Evolutionary conservation across 345 rosid species (phyloP), one percentile per base, ranked within the genome.

Genomic region (Populus nigra): DNA sequence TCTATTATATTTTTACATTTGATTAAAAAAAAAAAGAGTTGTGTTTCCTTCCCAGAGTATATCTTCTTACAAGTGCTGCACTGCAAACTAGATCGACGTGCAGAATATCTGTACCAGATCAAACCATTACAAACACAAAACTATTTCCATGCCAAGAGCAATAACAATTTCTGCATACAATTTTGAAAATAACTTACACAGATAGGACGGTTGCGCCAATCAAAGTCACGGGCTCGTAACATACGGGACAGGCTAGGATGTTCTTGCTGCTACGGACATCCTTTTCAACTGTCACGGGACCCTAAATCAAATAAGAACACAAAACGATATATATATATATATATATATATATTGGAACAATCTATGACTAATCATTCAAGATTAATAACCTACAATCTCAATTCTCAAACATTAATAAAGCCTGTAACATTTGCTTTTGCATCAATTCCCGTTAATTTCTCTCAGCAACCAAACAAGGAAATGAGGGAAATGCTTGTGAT

Each of bases 191-290:
- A 65, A 77, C 97, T 83, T 77, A 90, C 97, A 88, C 67, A 55
- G 84, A 86, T 68, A 83, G 80, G 74, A 76, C 71, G 16, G 84
- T 69, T 69, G 78, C 88, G 53, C 85, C 78, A 12, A 62, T 79
- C 78, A 68, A 36, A 16, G 82, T 79, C 6, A 94, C 79, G 7
- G 86, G 89, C 76, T 76, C 62, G 70, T 87, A 93, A 84, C 98
- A 93, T 33, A 94, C 84, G 33, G 98, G 98, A 84, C 98, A 94
- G 68, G 97, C 97, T 77, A 94, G 82, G 38, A 85, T 69, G 66
- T 74, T 77, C 71, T 77, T 81, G 74, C 67, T 79, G 7, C 36
- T 33, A 39, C 65, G 59, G 35, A 68, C 84, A 53, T 87, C 82
- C 76, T 79, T 83, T 27, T 84, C 83, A 16, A 76, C 87, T 83